Percentiles rank a stretch among this genome's conserved stretches.
phyloP scores from a whole-genome alignment of 2,329 filamentous ascomycete species.

The Leptosphaerulina australis region DNA sequence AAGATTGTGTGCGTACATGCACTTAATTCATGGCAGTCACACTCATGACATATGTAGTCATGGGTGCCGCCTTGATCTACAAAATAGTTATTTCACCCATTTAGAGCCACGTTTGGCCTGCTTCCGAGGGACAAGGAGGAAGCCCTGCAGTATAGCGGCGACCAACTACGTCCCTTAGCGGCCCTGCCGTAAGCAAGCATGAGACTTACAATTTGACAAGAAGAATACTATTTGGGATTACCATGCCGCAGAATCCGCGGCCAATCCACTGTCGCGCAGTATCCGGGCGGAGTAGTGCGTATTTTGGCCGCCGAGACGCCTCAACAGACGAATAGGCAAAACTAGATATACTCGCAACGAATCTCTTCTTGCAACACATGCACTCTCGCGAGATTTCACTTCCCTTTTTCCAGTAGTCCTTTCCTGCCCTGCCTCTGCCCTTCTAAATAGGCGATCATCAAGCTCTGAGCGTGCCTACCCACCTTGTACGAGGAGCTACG shows the following conservation, averaged over 20 bases:
- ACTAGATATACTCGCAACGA: constrained; percentile 11
- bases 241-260: constrained; percentile 29
- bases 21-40: background rate
- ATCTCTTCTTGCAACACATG: background rate
- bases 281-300: constrained; percentile 29
- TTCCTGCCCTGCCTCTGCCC: background rate
- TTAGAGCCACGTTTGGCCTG: constrained; percentile 6
- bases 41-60: constrained; percentile 4
- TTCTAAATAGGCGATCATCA: background rate
- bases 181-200: constrained; percentile 22
- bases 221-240: constrained; percentile 15
- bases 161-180: constrained; percentile 17
- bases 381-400: background rate
- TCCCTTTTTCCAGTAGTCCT: background rate
- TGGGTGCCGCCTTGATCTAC: constrained; percentile 20
- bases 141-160: constrained; percentile 24
- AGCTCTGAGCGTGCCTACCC: background rate
- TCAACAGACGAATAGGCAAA: constrained; percentile 12
- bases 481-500: constrained; percentile 1
- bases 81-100: constrained; percentile 8
- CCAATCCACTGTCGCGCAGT: constrained; percentile 24
- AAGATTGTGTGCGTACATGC: constrained; percentile 11
- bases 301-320: constrained; percentile 14
- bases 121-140: constrained; percentile 19
- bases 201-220: constrained; percentile 12